Conservation (phyloP, 768 basidiomycete species). For the Boletus sp. region DNA sequence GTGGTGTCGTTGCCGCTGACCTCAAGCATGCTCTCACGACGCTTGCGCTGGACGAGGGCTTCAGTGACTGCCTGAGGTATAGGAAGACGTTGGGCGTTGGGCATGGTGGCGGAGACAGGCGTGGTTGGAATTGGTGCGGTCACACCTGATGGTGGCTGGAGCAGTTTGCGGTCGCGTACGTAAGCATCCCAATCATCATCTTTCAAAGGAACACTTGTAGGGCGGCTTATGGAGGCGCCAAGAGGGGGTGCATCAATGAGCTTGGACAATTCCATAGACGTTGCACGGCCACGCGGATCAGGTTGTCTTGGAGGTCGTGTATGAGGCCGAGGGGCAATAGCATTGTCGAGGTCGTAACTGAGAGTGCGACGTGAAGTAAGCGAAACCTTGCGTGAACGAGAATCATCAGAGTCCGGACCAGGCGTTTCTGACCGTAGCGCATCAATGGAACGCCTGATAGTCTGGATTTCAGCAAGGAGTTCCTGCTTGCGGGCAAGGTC, state of each 20-base stretch:
- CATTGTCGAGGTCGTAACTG: conserved; percentile 60
- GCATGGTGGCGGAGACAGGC: conserved; percentile 36
- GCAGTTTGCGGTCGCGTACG: conserved; percentile 77
- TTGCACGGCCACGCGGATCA: conserved; percentile 67
- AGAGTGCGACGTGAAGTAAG: conserved; percentile 66
- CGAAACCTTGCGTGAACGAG: conserved; percentile 63
- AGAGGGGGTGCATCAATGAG: conserved; percentile 42
- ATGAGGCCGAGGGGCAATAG: conserved; percentile 53
- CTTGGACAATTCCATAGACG: conserved; percentile 68
- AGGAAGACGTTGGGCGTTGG: conserved; percentile 42
- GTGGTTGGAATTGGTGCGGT: conserved; percentile 76
- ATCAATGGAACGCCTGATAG: conserved; percentile 77
- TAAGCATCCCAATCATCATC: conserved; percentile 88
- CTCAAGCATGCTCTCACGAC: conserved; percentile 67
- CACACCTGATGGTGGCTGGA: conserved; percentile 81
- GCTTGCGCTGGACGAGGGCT: conserved; percentile 68
- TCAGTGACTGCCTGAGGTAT: conserved; percentile 74
- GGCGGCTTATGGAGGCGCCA: conserved; percentile 60
- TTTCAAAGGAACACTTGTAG: conserved; percentile 68
- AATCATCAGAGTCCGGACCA: conserved; percentile 44
- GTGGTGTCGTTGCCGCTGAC: conserved; percentile 31
- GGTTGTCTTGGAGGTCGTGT: conserved; percentile 67
- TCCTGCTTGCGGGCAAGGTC: conserved; percentile 68
- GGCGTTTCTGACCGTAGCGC: conserved; percentile 71
- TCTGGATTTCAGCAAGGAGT: conserved; percentile 74